phyloP scores from a whole-genome alignment of 2,329 filamentous ascomycete species.

The Apiospora sp. region DNA sequence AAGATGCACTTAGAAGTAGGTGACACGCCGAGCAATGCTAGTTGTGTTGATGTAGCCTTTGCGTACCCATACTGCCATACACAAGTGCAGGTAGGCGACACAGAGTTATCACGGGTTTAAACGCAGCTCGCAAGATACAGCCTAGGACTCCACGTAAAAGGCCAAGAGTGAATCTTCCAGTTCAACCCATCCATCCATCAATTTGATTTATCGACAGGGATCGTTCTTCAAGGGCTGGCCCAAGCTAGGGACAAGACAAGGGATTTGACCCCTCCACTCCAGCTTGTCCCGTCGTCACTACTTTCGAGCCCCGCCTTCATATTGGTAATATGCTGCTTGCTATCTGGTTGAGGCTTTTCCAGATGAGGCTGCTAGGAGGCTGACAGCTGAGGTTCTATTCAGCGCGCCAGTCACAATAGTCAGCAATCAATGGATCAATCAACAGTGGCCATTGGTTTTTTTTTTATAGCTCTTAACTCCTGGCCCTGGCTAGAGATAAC shows the following conservation, averaged over 20 bases:
- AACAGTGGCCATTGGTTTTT: neutral
- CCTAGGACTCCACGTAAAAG: neutral
- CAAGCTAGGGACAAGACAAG: neutral
- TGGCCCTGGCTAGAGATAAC: neutral
- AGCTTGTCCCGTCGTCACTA: neutral
- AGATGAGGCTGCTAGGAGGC: neutral
- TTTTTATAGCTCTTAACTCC: neutral
- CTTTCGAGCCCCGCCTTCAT: neutral
- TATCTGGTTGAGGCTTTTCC: neutral
- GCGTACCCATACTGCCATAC: neutral
- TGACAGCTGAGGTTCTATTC: neutral
- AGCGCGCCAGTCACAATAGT: neutral
- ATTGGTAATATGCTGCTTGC: neutral
- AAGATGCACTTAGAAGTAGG: neutral
- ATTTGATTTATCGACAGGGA: neutral
- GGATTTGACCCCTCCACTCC: slow-evolving; percentile 10
- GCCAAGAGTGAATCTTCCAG: neutral
- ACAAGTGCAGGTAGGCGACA: neutral
- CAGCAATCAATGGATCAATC: neutral
- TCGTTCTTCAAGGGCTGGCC: neutral
- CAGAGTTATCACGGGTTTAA: neutral
- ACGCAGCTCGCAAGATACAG: neutral
- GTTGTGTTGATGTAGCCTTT: neutral
- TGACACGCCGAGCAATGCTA: neutral
- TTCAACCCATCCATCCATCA: neutral